Base-by-base conservation (phyloP, 2,329 filamentous ascomycete genomes). In the Alternaria tenuissima region DNA sequence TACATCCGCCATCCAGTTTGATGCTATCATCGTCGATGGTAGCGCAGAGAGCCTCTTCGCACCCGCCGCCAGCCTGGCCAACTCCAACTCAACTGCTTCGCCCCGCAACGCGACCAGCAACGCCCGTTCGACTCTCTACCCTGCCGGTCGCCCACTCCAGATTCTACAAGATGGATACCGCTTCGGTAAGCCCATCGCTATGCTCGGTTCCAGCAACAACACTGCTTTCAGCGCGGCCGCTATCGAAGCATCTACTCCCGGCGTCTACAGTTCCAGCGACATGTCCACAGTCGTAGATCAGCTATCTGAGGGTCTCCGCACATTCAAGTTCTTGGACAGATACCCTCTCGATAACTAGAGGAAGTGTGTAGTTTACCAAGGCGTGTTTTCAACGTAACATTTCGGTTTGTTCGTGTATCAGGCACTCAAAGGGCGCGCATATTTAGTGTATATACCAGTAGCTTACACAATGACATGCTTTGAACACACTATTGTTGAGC, bases 131-230 rank as follows among this genome's bases (percentile, higher is more conserved):
- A 81, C 87, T 0, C 80, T 92, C 7, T 92, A 85, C 76, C 90
- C 90, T 1, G 80, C 84, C 2, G 87, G 87, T 1, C 83, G 89
- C 0, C 90, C 90, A 0, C 76, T 83, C 2, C 84, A 90, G 79
- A 89, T 92, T 52, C 74, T 91, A 18, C 73, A 82, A 16, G 86
- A 89, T 69, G 86, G 83, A 0, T 92, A 87, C 78, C 81, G 86
- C 24, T 92, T 88, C 81, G 90, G 89, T 4, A 93, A 93, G 82
- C 88, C 90, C 0, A 80, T 92, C 24, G 89, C 82, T 14, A 86
- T 85, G 28, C 65, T 91, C 1, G 89, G 88, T 1, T 75, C 70
- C 12, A 78, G 77, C 0, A 78, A 66, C n/a, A 55, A 66, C n/a
- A 54, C 58, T 4, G 80, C 81, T 4, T 75, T 86, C 6, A 63